Evolutionary conservation across 441 rosid species (phyloP), one percentile per base, ranked within the genome.

Genomic region (Kokia cookei): DNA sequence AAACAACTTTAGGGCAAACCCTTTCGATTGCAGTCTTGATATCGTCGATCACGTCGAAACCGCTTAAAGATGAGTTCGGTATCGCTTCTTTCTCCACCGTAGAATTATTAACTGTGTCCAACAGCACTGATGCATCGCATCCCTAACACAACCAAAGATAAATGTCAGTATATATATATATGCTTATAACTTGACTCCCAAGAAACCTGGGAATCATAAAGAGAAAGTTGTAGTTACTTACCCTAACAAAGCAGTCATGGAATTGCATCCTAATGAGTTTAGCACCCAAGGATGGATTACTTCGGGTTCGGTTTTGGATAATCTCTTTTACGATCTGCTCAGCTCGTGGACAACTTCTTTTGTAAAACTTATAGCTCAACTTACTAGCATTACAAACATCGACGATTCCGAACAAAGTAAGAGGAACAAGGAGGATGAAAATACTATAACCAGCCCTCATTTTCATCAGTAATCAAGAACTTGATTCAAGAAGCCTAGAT

Each of bases 51-150:
- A 84, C 78, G 8, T 87, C 90, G 24, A 76, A 89, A 15, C 92
- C 91, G 0, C 48, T 7, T 11, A 91, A 55, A 0, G 93, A 78
- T 12, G 2, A 84, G 57, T 89, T 91, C 1, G 91, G 91, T 40
- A 81, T 19, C 1, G 92, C 76, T 2, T 64, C 87, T 57, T 88
- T 91, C 82, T 91, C 96, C 4, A 83, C 75, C 1, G 15, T 10
- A 55, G 75, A 76, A 35, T 22, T 29, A 27, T 76, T 82, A 58
- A 84, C 81, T 0, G 88, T 66, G 80, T 91, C 83, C 65, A 91
- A 43, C 77, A 91, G 74, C 42, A 91, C 37, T 0, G 93, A 89
- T 10, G 67, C 96, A 17, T 91, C 96, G 13, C 92, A 91, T 4
- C 96, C 96, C 92, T 89, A 50, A 17, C 45, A 69, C 17, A n/a